Conservation (phyloP, 2,329 filamentous ascomycete genomes). For the Myriosclerotinia curreyana region DNA sequence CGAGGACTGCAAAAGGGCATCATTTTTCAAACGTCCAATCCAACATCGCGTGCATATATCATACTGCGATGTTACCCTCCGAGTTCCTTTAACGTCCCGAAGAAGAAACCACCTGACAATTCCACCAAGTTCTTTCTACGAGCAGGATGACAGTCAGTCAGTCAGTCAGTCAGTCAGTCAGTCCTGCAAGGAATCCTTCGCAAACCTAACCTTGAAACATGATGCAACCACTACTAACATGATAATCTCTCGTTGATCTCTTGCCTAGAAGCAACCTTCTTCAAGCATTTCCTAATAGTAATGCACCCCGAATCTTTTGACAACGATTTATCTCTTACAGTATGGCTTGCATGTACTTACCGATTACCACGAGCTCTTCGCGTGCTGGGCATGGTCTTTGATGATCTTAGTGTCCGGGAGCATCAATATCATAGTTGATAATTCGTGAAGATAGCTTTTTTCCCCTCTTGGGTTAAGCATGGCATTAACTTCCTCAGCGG, state of each 20-base stretch:
- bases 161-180: no score
- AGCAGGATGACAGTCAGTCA: not conserved
- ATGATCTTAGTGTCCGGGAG: not conserved
- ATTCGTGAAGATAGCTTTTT: not conserved
- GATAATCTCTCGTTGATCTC: not conserved
- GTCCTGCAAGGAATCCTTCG: slow-evolving; percentile 9
- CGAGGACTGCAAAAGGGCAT: not conserved
- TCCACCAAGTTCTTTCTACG: not conserved
- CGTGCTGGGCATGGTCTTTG: not conserved
- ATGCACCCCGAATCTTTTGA: not conserved
- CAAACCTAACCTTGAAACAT: slow-evolving; percentile 8
- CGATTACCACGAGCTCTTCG: not conserved
- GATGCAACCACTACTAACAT: not conserved
- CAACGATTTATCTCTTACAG: not conserved
- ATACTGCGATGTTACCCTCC: slow-evolving; percentile 2
- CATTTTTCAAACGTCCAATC: not conserved
- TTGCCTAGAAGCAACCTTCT: not conserved
- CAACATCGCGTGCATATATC: not conserved
- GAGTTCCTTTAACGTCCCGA: not conserved
- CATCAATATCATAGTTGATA: not conserved
- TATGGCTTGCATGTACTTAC: not conserved
- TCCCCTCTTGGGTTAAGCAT: not conserved
- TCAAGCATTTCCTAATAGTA: not conserved
- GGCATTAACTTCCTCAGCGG: not conserved
- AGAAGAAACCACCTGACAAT: not conserved